Conservation (phyloP, 345 rosid genomes). For the Odontarrhena argentea region DNA sequence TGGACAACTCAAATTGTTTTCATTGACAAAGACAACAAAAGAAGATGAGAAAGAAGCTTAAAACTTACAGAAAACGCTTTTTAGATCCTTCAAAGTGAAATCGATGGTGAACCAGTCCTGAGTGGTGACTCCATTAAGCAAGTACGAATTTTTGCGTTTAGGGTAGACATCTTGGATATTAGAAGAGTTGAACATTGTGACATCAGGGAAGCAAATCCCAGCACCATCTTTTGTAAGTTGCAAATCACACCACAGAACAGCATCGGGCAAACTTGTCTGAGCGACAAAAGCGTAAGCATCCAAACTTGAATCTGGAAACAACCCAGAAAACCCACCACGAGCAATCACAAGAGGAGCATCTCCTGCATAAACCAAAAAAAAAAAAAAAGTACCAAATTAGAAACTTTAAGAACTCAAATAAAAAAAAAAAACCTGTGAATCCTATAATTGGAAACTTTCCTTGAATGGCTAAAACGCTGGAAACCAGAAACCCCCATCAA, state of each 20-base stretch:
- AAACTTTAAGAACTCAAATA: neutral
- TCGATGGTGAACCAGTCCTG: conserved; percentile 79
- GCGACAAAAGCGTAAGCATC: conserved; percentile 53
- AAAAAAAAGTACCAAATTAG: conserved; percentile 12
- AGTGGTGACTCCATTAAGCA: conserved; percentile 57
- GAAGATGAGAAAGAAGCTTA: neutral
- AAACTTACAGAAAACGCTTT: conserved; percentile 55
- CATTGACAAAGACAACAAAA: neutral
- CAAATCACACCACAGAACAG: conserved; percentile 78
- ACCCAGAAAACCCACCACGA: conserved; percentile 90
- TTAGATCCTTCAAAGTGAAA: conserved; percentile 52
- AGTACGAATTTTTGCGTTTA: conserved; percentile 37
- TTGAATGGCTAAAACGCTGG: neutral
- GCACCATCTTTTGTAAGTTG: conserved; percentile 77
- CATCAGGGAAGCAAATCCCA: conserved; percentile 77
- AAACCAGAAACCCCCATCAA: neutral
- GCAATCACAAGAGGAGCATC: conserved; percentile 68
- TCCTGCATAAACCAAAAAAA: conserved; percentile 49
- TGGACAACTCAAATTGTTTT: neutral
- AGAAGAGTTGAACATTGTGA: conserved; percentile 61
- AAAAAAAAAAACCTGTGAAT: conserved; percentile 2
- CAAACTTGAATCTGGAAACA: conserved; percentile 68
- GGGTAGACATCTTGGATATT: conserved; percentile 4
- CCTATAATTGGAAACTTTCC: neutral
- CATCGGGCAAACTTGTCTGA: conserved; percentile 38